Conservation (phyloP, 163 green algal genomes). For the Coccomyxa subellipsoidea region DNA sequence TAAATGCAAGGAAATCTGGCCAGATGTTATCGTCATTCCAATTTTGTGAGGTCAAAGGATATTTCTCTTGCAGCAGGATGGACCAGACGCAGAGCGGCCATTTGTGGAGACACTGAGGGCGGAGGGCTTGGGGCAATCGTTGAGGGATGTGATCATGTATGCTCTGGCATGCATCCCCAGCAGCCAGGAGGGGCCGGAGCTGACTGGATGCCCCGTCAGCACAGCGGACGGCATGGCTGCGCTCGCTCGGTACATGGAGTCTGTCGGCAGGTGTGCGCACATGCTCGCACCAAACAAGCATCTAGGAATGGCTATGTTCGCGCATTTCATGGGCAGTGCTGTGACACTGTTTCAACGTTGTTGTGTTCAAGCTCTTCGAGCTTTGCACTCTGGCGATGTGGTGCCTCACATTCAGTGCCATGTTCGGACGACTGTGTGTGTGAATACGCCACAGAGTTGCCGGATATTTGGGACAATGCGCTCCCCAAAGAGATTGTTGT, state of each 20-base stretch:
- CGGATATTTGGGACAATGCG: no score
- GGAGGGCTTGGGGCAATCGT: conserved; percentile 26
- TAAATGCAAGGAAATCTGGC: no score
- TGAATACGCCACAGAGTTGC: no score
- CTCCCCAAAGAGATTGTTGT: no score
- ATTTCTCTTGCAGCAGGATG: not conserved
- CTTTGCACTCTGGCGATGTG: no score
- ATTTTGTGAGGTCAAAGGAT: not conserved
- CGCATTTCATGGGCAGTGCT: not conserved
- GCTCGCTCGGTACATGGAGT: conserved; percentile 34
- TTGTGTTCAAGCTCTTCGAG: no score
- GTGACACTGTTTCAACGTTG: no score
- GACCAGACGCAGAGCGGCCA: not conserved
- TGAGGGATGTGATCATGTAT: conserved; percentile 42
- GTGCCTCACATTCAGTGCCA: no score
- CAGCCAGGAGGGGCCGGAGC: not conserved
- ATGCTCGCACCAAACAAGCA: no score
- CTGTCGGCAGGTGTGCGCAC: conserved; percentile 19
- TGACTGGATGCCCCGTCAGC: not conserved
- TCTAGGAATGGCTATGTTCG: not conserved
- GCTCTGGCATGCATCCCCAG: conserved; percentile 32
- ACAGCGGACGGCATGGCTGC: conserved; percentile 4
- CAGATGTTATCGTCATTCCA: no score
- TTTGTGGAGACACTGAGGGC: conserved; percentile 27
- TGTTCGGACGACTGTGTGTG: no score